Base-by-base conservation (phyloP, 352 stramenopile genomes). In the Globisporangium cylindrosporum region DNA sequence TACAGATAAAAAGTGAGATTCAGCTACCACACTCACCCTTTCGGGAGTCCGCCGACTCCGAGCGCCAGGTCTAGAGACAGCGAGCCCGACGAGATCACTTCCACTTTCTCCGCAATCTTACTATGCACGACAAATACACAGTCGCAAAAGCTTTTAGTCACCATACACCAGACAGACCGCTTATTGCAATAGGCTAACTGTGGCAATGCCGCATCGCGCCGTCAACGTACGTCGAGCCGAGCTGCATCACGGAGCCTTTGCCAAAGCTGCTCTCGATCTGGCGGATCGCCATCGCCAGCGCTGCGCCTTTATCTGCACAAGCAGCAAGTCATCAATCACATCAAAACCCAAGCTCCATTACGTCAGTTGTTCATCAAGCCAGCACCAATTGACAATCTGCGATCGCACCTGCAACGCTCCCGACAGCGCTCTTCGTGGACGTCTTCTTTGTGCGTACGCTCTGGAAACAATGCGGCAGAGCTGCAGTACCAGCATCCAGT, bases 201-300 rank as follows among this genome's bases (percentile, higher is more conserved):
- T 27, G n/a, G 10, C 48, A 7, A 55, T 15, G n/a, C 7, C 41
- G 18, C 14, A 38, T 15, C 41, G 15, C 64, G 64, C 56, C 22
- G 32, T 3, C 12, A 0, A 36, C 71, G 22, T 86, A 87, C 75
- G 90, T 95, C 32, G 97, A 95, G 4, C 97, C 97, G 25, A 99
- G 78, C 66, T 98, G 96, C 78, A 99, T 98, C 57, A 99, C 96
- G 0, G 92, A 90, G n/a, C 97, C 97, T 59, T 98, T 95, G 61
- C 97, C 97, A 73, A 99, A 99, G 74, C 82, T 94, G 65, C 93
- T 94, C 82, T 99, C 97, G 73, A 99, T 98, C 77, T 98, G 89
- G 46, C 90, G 88, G 53, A 99, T 91, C 1, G 97, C 97, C 77
- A 97, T 98, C 29, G 97, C 88, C 57, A 99, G 76, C n/a, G 95